These are phyloP conservation scores for Furcasterigmium sp. DNA, from an alignment of 2,329 filamentous ascomycete genomes.

Conservation along the genomic window DNA sequence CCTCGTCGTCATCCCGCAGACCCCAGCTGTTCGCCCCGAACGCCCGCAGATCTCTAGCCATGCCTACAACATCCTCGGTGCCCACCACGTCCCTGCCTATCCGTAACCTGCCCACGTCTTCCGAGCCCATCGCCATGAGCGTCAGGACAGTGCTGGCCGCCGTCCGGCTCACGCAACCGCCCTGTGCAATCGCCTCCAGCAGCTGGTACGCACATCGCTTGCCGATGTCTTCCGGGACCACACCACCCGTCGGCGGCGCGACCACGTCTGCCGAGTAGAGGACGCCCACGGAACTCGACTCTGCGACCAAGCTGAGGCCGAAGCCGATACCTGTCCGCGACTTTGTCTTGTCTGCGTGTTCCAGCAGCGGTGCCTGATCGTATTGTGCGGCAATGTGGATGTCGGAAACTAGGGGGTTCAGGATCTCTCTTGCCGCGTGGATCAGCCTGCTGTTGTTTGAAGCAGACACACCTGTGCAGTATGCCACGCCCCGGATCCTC, in stretches of 20 bases:
- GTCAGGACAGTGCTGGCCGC: conserved; percentile 72
- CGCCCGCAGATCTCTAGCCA: conserved; percentile 79
- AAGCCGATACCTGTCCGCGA: conserved; percentile 82
- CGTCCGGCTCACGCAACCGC: conserved; percentile 72
- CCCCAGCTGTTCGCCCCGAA: conserved; percentile 93
- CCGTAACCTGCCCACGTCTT: conserved; percentile 85
- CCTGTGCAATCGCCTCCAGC: conserved; percentile 73
- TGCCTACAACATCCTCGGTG: conserved; percentile 70
- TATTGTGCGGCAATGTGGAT: conserved; percentile 85
- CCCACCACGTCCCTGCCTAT: conserved; percentile 78
- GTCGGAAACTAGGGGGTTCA: conserved; percentile 82
- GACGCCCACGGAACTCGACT: conserved; percentile 75
- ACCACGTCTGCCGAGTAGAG: conserved; percentile 83
- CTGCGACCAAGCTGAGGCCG: conserved; percentile 83
- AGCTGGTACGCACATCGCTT: conserved; percentile 84
- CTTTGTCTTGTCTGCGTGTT: conserved; percentile 52
- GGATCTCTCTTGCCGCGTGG: conserved; percentile 76
- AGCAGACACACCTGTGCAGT: conserved; percentile 84
- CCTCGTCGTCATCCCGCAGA: conserved; percentile 65
- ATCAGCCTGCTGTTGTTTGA: conserved; percentile 96
- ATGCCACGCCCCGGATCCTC: conserved; percentile 86
- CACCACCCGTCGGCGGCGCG: conserved; percentile 70
- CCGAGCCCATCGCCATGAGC: conserved; percentile 96
- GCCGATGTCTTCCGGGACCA: conserved; percentile 86
- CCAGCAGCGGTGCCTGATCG: conserved; percentile 57